Base-by-base conservation (phyloP, 805 yeast genomes). In the Komagataella populi region DNA sequence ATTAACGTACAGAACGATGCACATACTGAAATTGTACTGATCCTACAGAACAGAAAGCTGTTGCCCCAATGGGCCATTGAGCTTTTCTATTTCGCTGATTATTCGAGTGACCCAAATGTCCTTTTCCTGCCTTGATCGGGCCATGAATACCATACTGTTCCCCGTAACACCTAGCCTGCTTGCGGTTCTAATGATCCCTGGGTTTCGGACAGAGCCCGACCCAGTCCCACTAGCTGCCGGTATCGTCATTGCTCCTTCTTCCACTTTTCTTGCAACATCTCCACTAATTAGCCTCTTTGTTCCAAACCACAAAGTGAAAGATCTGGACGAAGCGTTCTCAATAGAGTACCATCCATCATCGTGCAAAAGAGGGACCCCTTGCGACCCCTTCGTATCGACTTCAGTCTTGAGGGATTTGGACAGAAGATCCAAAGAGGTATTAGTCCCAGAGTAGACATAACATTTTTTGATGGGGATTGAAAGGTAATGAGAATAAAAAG, bases 231-330 rank as follows among this genome's bases (percentile, higher is more conserved):
- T 16, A 17, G 48, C 24, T 6, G 39, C 8, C 16, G 14, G 50
- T 20, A 14, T 16, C 59, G 45, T 39, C 36, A 8, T 24, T 20
- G 14, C 23, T 43, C 16, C 24, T 55, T 16, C 48, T 44, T 50
- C 24, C 43, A 48, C 18, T 6, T 24, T 23, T 49, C 10, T 30
- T 12, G 16, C 22, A 6, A 51, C 47, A 49, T 53, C 72, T 30
- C 55, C 55, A 45, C 60, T 60, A 52, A 78, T 66, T 2, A 71
- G 65, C 52, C 82, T 66, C 56, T 82, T 84, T 6, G 74, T 73
- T 0, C 89, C 91, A 64, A 82, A 78, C 96, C 96, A 89, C 2
- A 91, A 57, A 0, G 93, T 86, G 59, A 91, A 89, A 55, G 93
- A 80, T 49, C 96, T 70, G 23, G 78, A 67, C n/a, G 72, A 57